Conservation (phyloP, 306 rosid genomes). For the Spatholobus suberectus region DNA sequence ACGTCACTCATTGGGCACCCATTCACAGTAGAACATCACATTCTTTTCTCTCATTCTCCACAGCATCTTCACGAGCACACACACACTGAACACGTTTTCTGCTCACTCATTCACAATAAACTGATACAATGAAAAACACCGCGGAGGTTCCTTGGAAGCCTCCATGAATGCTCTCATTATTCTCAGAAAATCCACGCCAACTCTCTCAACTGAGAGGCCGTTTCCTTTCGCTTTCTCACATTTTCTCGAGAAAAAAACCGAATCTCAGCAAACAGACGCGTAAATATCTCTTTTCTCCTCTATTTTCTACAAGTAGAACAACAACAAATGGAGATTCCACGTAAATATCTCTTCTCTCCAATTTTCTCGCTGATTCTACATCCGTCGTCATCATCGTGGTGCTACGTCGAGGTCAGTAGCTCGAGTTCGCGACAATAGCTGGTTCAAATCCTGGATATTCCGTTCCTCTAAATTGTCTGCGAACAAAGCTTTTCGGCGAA, state of each 20-base stretch:
- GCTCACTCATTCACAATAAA: no score
- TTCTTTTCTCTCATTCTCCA: no score
- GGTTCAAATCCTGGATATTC: background rate
- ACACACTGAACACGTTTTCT: no score
- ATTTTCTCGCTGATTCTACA: background rate
- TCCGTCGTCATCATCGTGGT: background rate
- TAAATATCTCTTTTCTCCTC: no score
- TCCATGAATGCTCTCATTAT: no score
- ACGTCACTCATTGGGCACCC: no score
- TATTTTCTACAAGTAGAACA: background rate
- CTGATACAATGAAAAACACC: no score
- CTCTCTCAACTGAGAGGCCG: background rate
- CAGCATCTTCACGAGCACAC: no score
- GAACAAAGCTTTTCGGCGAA: conserved; percentile 9
- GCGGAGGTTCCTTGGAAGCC: no score
- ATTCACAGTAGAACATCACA: no score
- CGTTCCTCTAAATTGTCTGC: background rate
- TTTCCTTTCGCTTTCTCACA: background rate
- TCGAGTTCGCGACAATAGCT: background rate
- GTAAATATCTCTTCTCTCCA: background rate
- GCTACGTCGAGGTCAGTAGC: conserved; percentile 23
- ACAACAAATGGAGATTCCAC: conserved; percentile 11
- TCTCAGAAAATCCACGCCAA: no score
- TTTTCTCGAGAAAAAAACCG: background rate
- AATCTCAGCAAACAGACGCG: background rate